A percentile compares a stretch with the other conserved stretches of the same genome.
phyloP scores from a whole-genome alignment of 78 protist genomes.

The Pelomyxa schiedti region DNA sequence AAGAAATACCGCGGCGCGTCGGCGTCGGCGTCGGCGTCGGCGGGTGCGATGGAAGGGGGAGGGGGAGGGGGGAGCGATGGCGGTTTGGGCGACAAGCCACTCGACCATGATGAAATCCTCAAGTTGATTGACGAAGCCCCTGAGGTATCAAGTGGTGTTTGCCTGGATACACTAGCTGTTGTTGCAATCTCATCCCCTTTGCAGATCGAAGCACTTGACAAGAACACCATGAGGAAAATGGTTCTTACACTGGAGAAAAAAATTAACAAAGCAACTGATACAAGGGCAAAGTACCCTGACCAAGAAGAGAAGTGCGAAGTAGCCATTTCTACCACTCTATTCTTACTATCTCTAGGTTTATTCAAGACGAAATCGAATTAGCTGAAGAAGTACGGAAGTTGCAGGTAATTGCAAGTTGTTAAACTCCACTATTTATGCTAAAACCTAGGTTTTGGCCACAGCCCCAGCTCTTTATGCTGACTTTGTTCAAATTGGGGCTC shows the following conservation, averaged over 20 bases:
- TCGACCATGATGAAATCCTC: too few relatives aligned
- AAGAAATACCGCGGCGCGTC: too few relatives aligned
- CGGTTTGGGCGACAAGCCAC: too few relatives aligned
- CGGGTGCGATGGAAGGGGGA: too few relatives aligned
- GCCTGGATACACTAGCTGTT: too few relatives aligned
- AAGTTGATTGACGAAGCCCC: too few relatives aligned
- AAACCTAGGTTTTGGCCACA: too few relatives aligned
- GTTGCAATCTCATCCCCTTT: too few relatives aligned
- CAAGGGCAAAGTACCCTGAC: constrained; percentile 14
- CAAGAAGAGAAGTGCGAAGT: constrained; percentile 27
- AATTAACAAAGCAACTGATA: constrained; percentile 10
- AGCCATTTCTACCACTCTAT: background rate
- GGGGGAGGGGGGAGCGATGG: too few relatives aligned
- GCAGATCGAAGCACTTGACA: constrained; percentile 54
- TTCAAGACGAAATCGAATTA: constrained; percentile 45
- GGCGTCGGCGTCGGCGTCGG: too few relatives aligned
- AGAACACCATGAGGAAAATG: constrained; percentile 21
- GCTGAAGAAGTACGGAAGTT: constrained; percentile 39
- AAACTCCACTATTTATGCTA: too few relatives aligned
- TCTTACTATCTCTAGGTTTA: constrained; percentile 12
- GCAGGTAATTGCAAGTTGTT: constrained; percentile 40
- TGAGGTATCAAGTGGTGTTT: too few relatives aligned
- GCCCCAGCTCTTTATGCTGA: background rate
- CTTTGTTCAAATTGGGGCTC: constrained; percentile 25
- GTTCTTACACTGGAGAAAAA: constrained; percentile 43